Conservation (phyloP, 306 rosid species). For the Benincasa hispida region DNA sequence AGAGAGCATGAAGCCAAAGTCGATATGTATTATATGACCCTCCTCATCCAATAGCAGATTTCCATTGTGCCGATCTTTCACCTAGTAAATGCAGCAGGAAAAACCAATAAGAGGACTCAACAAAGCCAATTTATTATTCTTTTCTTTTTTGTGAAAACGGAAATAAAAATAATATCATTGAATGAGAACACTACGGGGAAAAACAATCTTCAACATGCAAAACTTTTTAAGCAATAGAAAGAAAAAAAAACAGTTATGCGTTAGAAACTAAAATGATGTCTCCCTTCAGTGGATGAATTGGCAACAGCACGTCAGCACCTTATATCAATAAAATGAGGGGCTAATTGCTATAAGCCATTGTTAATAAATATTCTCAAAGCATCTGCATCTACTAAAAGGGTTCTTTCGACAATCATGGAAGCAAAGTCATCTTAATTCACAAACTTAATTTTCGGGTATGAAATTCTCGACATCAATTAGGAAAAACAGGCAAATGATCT, state of each 20-base stretch:
- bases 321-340: background rate
- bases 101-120: background rate
- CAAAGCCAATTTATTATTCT: background rate
- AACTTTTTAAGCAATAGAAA: background rate
- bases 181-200: background rate
- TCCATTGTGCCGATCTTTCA: conserved; percentile 96
- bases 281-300: background rate
- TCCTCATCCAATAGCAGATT: conserved; percentile 93
- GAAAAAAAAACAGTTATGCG: background rate
- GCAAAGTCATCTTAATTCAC: background rate
- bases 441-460: background rate
- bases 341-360: background rate
- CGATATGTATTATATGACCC: conserved; percentile 96
- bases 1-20: conserved; percentile 98
- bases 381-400: background rate
- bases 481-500: background rate
- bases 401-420: background rate
- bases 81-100: conserved; percentile 20
- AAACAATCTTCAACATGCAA: background rate
- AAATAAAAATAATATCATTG: conserved; percentile 1
- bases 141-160: background rate
- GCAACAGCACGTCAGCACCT: background rate
- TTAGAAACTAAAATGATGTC: background rate
- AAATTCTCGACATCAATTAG: background rate
- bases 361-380: background rate